Evolutionary conservation across 2,329 filamentous ascomycete genomes (phyloP).

Genomic region (Monilinia vaccinii-corymbosi): DNA sequence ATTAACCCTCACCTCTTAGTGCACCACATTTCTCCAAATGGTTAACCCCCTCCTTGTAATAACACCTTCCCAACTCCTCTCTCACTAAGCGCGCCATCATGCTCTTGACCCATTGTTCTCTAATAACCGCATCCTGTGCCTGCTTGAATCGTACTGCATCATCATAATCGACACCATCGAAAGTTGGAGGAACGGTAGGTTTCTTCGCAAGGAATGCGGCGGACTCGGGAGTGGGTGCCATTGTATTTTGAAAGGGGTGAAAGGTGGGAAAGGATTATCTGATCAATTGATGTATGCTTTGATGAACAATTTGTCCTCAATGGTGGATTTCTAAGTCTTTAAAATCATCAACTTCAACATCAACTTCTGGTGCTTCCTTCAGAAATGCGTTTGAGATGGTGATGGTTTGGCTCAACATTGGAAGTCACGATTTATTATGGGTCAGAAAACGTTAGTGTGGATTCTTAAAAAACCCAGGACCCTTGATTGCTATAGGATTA

Average conservation of each 20-base stretch:
- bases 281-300: neutral
- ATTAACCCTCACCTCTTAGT: slow-evolving; percentile 58
- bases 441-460: neutral
- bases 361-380: no score
- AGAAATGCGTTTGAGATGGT: neutral
- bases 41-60: slow-evolving; percentile 75
- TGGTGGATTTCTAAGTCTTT: neutral
- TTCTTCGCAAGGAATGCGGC: slow-evolving; percentile 75
- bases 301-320: neutral
- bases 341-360: neutral
- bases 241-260: slow-evolving; percentile 6
- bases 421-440: slow-evolving; percentile 12
- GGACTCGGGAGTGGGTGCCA: slow-evolving; percentile 78
- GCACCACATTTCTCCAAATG: slow-evolving; percentile 80
- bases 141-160: slow-evolving; percentile 73
- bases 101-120: slow-evolving; percentile 80
- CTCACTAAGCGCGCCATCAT: slow-evolving; percentile 82
- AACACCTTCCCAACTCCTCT: slow-evolving; percentile 80
- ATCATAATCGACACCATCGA: slow-evolving; percentile 80
- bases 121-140: slow-evolving; percentile 71
- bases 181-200: slow-evolving; percentile 71
- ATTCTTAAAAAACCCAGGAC: neutral
- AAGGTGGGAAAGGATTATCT: neutral
- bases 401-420: neutral
- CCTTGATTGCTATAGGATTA: neutral